Conservation (phyloP, 2,329 filamentous ascomycete genomes). For the Pestalotiopsis sp. region DNA sequence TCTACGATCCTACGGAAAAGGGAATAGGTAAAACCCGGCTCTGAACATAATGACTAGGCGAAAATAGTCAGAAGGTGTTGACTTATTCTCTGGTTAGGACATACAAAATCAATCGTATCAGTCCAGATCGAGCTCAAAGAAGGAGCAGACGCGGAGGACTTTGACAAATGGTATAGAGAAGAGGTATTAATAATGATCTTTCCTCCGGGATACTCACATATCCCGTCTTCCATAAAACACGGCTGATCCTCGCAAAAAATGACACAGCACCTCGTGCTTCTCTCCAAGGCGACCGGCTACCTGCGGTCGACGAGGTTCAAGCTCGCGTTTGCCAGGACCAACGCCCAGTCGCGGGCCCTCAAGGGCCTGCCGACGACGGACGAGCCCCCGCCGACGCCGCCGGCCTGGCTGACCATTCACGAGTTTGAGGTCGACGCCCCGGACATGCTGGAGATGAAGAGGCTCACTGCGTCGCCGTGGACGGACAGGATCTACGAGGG, state of each 20-base stretch:
- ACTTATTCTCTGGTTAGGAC: slow-evolving; percentile 9
- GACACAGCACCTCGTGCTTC: slow-evolving; percentile 18
- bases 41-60: no score
- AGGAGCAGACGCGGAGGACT: slow-evolving; percentile 19
- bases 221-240: neutral
- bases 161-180: slow-evolving; percentile 26
- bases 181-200: slow-evolving; percentile 17
- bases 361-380: slow-evolving; percentile 23
- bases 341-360: slow-evolving; percentile 12
- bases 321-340: slow-evolving; percentile 17
- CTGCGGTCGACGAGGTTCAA: slow-evolving; percentile 26
- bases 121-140: slow-evolving; percentile 19
- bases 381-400: slow-evolving; percentile 21
- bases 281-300: slow-evolving; percentile 22
- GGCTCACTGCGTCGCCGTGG: slow-evolving; percentile 18
- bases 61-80: neutral
- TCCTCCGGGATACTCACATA: no score
- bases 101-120: slow-evolving; percentile 22
- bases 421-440: slow-evolving; percentile 15
- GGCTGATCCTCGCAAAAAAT: neutral
- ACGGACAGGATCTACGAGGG: slow-evolving; percentile 18
- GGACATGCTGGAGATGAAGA: slow-evolving; percentile 14
- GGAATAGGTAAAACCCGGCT: slow-evolving; percentile 20
- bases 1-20: slow-evolving; percentile 24
- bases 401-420: slow-evolving; percentile 20